Conservation (phyloP, 208 protist genomes). For the Crithidia expoeki region DNA sequence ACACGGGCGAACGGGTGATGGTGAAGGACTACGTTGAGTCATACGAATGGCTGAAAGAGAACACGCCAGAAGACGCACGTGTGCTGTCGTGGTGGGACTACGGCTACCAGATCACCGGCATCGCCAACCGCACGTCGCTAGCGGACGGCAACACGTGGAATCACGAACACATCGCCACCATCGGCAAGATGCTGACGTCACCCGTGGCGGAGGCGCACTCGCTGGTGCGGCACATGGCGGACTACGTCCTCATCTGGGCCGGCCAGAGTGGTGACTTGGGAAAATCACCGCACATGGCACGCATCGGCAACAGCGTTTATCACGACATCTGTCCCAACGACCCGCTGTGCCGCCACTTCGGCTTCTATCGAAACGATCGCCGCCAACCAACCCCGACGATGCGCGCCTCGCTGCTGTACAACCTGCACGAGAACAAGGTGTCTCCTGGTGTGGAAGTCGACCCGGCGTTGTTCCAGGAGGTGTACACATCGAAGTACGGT, state of each 20-base stretch:
- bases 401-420: slow-evolving; percentile 61
- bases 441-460: slow-evolving; percentile 7
- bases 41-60: slow-evolving; percentile 96
- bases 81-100: slow-evolving; percentile 99
- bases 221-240: slow-evolving; percentile 93
- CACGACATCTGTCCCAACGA: slow-evolving; percentile 72
- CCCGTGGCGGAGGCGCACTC: slow-evolving; percentile 90
- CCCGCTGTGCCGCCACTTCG: slow-evolving; percentile 54
- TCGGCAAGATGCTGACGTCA: slow-evolving; percentile 90
- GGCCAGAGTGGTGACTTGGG: slow-evolving; percentile 42
- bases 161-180: slow-evolving; percentile 98
- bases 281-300: slow-evolving; percentile 63
- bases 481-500: slow-evolving; percentile 95
- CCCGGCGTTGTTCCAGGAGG: slow-evolving; percentile 69
- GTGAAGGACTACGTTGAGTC: slow-evolving; percentile 98
- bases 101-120: slow-evolving; percentile 98
- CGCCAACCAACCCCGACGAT: slow-evolving; percentile 56
- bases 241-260: slow-evolving; percentile 95
- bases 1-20: no score
- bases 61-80: slow-evolving; percentile 93
- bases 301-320: slow-evolving; percentile 82
- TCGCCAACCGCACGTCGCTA: slow-evolving; percentile 95
- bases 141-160: slow-evolving; percentile 99
- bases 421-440: slow-evolving; percentile 35
- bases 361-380: slow-evolving; percentile 30